Percentiles rank a stretch among this genome's conserved stretches.
These are phyloP conservation scores for Physocladia obscura DNA, from an alignment of 192 early-diverging fungal genomes.

Conservation along the genomic window DNA sequence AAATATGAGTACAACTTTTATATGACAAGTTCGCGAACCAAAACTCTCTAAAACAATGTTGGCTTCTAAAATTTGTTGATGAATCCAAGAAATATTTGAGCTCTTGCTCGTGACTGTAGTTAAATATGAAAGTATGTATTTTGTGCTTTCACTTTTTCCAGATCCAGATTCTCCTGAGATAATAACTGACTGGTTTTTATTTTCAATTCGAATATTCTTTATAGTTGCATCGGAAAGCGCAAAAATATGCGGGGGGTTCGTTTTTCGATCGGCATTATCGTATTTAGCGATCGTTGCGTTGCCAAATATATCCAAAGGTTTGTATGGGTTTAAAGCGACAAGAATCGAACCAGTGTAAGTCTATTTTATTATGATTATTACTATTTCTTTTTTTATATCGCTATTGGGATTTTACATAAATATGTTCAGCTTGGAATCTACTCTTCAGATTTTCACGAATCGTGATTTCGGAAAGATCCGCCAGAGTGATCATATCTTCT, in stretches of 20 bases:
- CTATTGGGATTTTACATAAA: conserved; percentile 73
- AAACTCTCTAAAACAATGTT: conserved; percentile 60
- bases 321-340: conserved; percentile 57
- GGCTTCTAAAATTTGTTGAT: conserved; percentile 61
- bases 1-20: conserved; percentile 3
- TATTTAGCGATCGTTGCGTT: conserved; percentile 41
- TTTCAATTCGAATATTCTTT: conserved; percentile 36
- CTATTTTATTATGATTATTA: conserved; percentile 14
- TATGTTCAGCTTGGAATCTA: conserved; percentile 78
- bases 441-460: conserved; percentile 90
- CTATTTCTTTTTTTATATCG: not conserved
- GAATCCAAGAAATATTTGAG: conserved; percentile 49
- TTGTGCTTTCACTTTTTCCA: conserved; percentile 61
- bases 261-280: conserved; percentile 27
- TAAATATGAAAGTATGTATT: conserved; percentile 56
- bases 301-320: conserved; percentile 48
- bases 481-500: conserved; percentile 90
- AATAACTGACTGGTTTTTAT: conserved; percentile 54
- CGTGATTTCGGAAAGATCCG: conserved; percentile 87
- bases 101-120: conserved; percentile 45
- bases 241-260: conserved; percentile 58
- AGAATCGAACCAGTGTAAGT: conserved; percentile 58
- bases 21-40: conserved; percentile 39
- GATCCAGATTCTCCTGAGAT: conserved; percentile 60
- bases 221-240: conserved; percentile 55